These are phyloP conservation scores for Huntiella bhutanensis DNA, from an alignment of 2,329 filamentous ascomycete species.

Conservation along the genomic window DNA sequence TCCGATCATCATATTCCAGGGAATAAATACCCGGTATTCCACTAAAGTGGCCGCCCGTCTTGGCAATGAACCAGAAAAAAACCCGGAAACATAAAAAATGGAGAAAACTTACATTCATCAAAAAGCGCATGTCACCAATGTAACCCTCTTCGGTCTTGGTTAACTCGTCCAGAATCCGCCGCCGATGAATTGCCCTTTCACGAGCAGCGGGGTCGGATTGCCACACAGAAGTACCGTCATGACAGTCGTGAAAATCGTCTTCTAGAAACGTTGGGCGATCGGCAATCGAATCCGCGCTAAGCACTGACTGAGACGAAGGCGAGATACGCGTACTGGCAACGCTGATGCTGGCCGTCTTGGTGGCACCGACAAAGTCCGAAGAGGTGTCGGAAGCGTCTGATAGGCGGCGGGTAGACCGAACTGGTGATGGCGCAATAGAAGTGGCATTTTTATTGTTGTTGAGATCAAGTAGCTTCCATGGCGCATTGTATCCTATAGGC, in stretches of 20 bases:
- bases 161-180: slow-evolving; percentile 68
- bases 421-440: not conserved
- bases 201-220: slow-evolving; percentile 46
- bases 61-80: not conserved
- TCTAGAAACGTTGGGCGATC: slow-evolving; percentile 38
- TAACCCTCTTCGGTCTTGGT: slow-evolving; percentile 77
- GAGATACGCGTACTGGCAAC: slow-evolving; percentile 49
- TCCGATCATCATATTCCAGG: slow-evolving; percentile 10
- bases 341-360: slow-evolving; percentile 67
- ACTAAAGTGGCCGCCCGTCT: too few relatives aligned
- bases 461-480: slow-evolving; percentile 19
- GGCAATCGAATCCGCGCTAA: slow-evolving; percentile 11
- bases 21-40: too few relatives aligned
- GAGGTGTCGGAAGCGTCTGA: slow-evolving; percentile 50
- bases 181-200: slow-evolving; percentile 53
- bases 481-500: slow-evolving; percentile 16
- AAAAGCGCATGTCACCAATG: slow-evolving; percentile 66
- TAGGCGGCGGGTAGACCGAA: slow-evolving; percentile 12
- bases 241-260: slow-evolving; percentile 26
- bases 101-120: slow-evolving; percentile 51
- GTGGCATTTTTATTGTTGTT: slow-evolving; percentile 11
- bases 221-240: slow-evolving; percentile 18
- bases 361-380: slow-evolving; percentile 57
- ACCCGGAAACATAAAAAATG: not conserved
- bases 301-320: slow-evolving; percentile 11